Base-by-base conservation (phyloP, 2,329 filamentous ascomycete genomes). In the Tricladium varicosporioides region DNA sequence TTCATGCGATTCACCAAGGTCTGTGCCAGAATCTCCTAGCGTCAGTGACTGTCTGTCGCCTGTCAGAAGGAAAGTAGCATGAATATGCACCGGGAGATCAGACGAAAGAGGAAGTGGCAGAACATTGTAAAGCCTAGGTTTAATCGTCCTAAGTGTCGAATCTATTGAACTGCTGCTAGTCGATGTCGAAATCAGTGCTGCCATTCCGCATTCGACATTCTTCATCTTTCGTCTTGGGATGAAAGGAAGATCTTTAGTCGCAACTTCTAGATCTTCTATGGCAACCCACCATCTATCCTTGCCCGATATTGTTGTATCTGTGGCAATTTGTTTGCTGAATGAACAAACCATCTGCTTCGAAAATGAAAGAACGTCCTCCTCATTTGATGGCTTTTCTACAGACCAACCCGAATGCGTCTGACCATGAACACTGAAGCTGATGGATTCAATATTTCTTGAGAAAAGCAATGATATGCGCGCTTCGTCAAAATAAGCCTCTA, bases 51-150 rank as follows among this genome's bases (percentile, higher is more conserved):
- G 60, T 11, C 69, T 60, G 42, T 71, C 69, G 5, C 68, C 68
- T 13, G 66, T 66, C 9, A 71, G 61, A 11, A 51, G 59, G 46
- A 71, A 71, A n/a, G 64, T 68, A 22, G 63, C 68, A 46, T 70
- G 66, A n/a, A 70, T 46, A 18, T 67, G 61, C 2, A 71, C 60
- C 2, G 68, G 68, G 0, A 71, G 60, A 42, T 63, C 46, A 0
- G 66, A 69, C 9, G 9, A 14, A 10, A 63, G 51, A 5, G 61
- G 52, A n/a, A 68, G 40, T 11, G 64, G 65, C 5, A 67, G 60
- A 2, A 57, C 62, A 27, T 53, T 66, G 33, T 63, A 67, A 8
- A 66, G 51, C 11, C 49, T 52, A 9, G 60, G 55, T 48, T 47
- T 22, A 4, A 52, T 53, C n/a, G 51, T 11, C 22, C 48, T 44